A percentile compares a stretch with the other conserved stretches of the same genome.
Conservation (phyloP, 345 rosid species). For the Moricandia arvensis region DNA sequence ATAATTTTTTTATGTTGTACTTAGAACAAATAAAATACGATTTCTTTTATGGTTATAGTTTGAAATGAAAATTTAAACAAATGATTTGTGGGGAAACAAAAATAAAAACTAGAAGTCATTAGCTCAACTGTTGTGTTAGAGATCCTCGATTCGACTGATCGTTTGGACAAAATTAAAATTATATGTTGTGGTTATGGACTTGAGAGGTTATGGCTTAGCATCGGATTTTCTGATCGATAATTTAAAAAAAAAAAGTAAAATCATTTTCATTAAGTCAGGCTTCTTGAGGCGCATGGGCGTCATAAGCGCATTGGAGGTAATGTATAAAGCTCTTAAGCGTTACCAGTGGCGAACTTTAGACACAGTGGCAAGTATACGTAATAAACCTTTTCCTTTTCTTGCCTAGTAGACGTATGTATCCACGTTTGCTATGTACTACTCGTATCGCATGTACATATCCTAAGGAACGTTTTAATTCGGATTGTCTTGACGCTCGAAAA, state of each 20-base stretch:
- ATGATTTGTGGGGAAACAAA: not conserved
- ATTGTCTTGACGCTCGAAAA: too few relatives aligned
- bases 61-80: not conserved
- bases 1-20: too few relatives aligned
- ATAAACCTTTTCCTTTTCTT: conserved; percentile 1
- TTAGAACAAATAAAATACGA: too few relatives aligned
- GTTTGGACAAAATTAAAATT: too few relatives aligned
- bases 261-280: conserved; percentile 22
- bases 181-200: too few relatives aligned
- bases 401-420: not conserved
- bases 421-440: not conserved
- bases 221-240: too few relatives aligned
- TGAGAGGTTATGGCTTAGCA: too few relatives aligned
- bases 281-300: conserved; percentile 1
- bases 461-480: too few relatives aligned
- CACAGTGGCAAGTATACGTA: conserved; percentile 23
- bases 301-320: not conserved
- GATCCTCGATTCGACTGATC: too few relatives aligned
- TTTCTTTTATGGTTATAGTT: not conserved
- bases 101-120: not conserved
- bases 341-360: conserved; percentile 35
- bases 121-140: too few relatives aligned
- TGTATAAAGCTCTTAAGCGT: conserved; percentile 19
- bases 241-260: too few relatives aligned
- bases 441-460: not conserved